A percentile compares a stretch with the other conserved stretches of the same genome.
These are phyloP conservation scores for Rhodomyrtus tomentosa DNA, from an alignment of 345 rosid genomes.

Conservation along the genomic window DNA sequence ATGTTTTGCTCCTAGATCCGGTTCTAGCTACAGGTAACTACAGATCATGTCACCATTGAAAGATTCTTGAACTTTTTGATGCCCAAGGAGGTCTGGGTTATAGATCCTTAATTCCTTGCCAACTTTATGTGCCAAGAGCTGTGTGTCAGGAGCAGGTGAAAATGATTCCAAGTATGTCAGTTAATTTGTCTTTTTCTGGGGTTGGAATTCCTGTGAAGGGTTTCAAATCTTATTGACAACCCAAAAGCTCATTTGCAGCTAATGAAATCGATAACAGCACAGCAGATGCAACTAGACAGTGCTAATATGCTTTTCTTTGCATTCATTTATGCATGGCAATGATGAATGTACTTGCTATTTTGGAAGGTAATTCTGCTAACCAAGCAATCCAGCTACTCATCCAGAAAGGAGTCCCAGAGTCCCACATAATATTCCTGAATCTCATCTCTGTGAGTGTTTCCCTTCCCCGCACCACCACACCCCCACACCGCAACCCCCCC, in stretches of 20 bases:
- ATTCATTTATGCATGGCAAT: background rate
- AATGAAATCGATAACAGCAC: background rate
- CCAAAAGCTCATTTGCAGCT: background rate
- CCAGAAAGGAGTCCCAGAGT: constrained; percentile 92
- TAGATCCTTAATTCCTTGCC: background rate
- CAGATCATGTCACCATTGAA: background rate
- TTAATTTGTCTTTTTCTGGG: background rate
- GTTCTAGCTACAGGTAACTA: constrained; percentile 82
- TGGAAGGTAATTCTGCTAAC: constrained; percentile 86
- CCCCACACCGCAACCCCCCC: too few relatives aligned
- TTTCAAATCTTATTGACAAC: background rate
- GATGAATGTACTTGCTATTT: background rate
- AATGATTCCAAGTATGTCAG: background rate
- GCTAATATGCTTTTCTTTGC: background rate
- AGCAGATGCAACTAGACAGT: background rate
- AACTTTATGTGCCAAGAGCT: background rate
- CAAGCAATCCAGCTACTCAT: constrained; percentile 86
- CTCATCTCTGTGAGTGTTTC: constrained; percentile 83
- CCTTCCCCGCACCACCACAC: too few relatives aligned
- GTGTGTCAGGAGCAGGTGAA: background rate
- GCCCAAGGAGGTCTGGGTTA: background rate
- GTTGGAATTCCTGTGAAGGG: background rate
- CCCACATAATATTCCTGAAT: constrained; percentile 89
- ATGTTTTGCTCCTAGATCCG: constrained; percentile 94
- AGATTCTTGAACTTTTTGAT: background rate